These are phyloP conservation scores for Stygiomarasmius scandens DNA, from an alignment of 1,284 basidiomycete species.

Conservation along the genomic window DNA sequence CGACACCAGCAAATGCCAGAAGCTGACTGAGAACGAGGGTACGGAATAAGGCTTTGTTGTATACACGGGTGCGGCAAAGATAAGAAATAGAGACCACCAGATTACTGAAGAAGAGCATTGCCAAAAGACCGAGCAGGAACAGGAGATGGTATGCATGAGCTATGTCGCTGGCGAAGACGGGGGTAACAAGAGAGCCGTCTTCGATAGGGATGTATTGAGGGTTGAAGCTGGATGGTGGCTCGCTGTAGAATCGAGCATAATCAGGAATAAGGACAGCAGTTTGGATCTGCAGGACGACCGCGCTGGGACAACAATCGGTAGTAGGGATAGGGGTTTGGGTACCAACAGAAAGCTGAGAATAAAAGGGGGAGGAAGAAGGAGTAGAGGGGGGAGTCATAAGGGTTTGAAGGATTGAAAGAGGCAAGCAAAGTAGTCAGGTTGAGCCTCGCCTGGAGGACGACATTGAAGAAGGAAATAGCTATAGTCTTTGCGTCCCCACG, in stretches of 20 bases:
- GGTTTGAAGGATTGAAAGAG: neutral
- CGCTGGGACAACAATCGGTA: conserved; percentile 34
- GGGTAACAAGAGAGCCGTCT: conserved; percentile 63
- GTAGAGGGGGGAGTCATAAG: neutral
- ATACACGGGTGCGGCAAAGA: conserved; percentile 56
- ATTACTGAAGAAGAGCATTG: conserved; percentile 57
- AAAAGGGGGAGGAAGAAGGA: neutral
- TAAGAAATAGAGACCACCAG: conserved; percentile 55
- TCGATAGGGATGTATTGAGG: conserved; percentile 50
- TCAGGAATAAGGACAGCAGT: conserved; percentile 54
- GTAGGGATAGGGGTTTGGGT: conserved; percentile 28
- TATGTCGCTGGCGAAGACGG: conserved; percentile 48
- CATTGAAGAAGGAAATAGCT: conserved; percentile 6
- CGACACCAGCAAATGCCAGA: conserved; percentile 48
- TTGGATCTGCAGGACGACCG: conserved; percentile 51
- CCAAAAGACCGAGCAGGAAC: conserved; percentile 50
- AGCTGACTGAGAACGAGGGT: conserved; percentile 58
- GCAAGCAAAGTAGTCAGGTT: neutral
- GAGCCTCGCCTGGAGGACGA: conserved; percentile 8
- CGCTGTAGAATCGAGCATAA: conserved; percentile 46
- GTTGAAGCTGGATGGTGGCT: conserved; percentile 44
- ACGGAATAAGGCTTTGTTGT: conserved; percentile 63
- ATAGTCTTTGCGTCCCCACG: neutral
- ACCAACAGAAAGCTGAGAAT: conserved; percentile 29
- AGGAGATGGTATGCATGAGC: conserved; percentile 45